A percentile compares a stretch with the other conserved stretches of the same genome.
Conservation (phyloP, 164 flowering plant species). For the Macadamia integrifolia region DNA sequence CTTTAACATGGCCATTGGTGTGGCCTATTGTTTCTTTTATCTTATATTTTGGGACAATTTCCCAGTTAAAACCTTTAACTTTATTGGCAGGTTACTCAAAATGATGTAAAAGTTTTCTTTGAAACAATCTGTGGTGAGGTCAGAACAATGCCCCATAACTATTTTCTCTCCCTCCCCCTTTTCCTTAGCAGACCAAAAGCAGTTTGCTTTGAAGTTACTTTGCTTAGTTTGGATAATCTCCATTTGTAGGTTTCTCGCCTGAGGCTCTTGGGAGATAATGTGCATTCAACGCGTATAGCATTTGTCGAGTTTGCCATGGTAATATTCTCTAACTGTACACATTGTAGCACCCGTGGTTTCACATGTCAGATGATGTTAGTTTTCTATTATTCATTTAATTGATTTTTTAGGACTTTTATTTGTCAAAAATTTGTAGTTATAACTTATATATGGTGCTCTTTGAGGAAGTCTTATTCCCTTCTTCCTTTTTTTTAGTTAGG, state of each 20-base stretch:
- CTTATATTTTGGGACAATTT: background rate
- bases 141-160: conserved; percentile 6
- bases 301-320: conserved; percentile 70
- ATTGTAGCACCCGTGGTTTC: no score
- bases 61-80: background rate
- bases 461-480: background rate
- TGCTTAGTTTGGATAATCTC: conserved; percentile 6
- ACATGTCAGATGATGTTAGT: no score
- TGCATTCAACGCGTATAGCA: conserved; percentile 78
- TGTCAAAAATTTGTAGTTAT: background rate
- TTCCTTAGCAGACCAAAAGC: background rate
- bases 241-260: conserved; percentile 57
- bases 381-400: no score
- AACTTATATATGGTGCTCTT: background rate
- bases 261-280: conserved; percentile 76
- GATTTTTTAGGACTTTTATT: no score
- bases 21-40: background rate
- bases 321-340: conserved; percentile 14
- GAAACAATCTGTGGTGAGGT: conserved; percentile 95
- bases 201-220: background rate
- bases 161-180: background rate
- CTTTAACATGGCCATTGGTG: background rate
- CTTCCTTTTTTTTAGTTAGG: background rate
- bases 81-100: conserved; percentile 71
- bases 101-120: conserved; percentile 81